These are phyloP conservation scores for Aspergillus caelatus DNA, from an alignment of 2,329 filamentous ascomycete genomes.

Conservation along the genomic window DNA sequence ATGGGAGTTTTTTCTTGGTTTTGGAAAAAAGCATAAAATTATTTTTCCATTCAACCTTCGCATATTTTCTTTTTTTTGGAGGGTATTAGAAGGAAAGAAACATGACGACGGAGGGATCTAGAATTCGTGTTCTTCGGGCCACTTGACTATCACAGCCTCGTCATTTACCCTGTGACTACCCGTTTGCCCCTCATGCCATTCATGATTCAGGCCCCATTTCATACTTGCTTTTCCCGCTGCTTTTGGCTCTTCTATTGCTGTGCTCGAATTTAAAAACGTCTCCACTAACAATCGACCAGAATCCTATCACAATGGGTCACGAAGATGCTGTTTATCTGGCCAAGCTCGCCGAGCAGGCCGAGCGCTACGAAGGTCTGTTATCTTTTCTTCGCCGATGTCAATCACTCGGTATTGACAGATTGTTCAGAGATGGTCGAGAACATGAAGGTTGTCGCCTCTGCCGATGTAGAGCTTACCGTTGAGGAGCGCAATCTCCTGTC, in stretches of 20 bases:
- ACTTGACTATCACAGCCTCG: slow-evolving; percentile 26
- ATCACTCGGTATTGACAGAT: slow-evolving; percentile 23
- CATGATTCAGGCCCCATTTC: slow-evolving; percentile 7
- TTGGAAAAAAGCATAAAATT: background rate
- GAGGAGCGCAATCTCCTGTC: slow-evolving; percentile 98
- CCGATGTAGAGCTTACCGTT: slow-evolving; percentile 79
- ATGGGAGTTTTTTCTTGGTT: no score
- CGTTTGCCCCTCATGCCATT: slow-evolving; percentile 21
- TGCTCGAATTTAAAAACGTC: slow-evolving; percentile 1
- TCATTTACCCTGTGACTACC: slow-evolving; percentile 22
- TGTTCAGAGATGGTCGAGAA: slow-evolving; percentile 95
- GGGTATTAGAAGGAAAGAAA: background rate
- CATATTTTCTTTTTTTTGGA: background rate
- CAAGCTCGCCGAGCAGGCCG: slow-evolving; percentile 99
- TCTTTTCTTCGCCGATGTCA: background rate
- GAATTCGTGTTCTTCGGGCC: slow-evolving; percentile 19
- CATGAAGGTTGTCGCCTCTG: slow-evolving; percentile 97
- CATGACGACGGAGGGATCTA: slow-evolving; percentile 13
- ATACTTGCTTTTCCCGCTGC: slow-evolving; percentile 1
- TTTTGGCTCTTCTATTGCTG: background rate
- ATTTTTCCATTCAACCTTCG: background rate
- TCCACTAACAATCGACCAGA: slow-evolving; percentile 28
- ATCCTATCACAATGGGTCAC: slow-evolving; percentile 82
- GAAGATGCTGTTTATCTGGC: slow-evolving; percentile 99
- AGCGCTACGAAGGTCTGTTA: slow-evolving; percentile 94